Conservation (phyloP, 805 yeast genomes). For the Candida insectalens region DNA sequence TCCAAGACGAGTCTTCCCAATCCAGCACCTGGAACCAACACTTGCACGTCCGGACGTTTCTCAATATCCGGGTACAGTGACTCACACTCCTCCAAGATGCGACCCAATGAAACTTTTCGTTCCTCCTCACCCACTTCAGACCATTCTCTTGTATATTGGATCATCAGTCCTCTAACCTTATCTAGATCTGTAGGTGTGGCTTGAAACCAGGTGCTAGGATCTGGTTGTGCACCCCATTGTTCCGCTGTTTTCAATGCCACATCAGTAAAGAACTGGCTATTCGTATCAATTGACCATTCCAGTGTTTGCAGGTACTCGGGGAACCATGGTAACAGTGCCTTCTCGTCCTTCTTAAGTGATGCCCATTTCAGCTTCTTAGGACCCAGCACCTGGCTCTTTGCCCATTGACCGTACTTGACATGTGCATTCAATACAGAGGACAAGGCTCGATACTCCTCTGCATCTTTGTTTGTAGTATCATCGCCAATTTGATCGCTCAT, state of each 20-base stretch:
- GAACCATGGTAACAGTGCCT: constrained; percentile 40
- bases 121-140: constrained; percentile 40
- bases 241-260: constrained; percentile 34
- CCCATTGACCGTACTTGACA: constrained; percentile 25
- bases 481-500: too few species aligned
- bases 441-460: constrained; percentile 22
- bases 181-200: constrained; percentile 37
- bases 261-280: constrained; percentile 31
- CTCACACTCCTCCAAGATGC: constrained; percentile 28
- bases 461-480: constrained; percentile 10
- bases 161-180: constrained; percentile 45
- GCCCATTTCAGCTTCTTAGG: constrained; percentile 26
- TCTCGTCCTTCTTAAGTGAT: constrained; percentile 31
- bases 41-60: constrained; percentile 28
- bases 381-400: constrained; percentile 19
- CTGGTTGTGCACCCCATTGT: constrained; percentile 37
- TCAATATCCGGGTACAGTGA: constrained; percentile 27
- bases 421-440: constrained; percentile 24
- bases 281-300: constrained; percentile 32
- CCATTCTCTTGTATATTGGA: constrained; percentile 59
- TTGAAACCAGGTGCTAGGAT: constrained; percentile 31
- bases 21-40: constrained; percentile 59
- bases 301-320: constrained; percentile 30
- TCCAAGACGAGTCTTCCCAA: constrained; percentile 51
- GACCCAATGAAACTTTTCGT: constrained; percentile 29